Evolutionary conservation across 2,329 filamentous ascomycete species (phyloP), one percentile per base, ranked within the genome.

Genomic region (Fusarium fracticaudum): DNA sequence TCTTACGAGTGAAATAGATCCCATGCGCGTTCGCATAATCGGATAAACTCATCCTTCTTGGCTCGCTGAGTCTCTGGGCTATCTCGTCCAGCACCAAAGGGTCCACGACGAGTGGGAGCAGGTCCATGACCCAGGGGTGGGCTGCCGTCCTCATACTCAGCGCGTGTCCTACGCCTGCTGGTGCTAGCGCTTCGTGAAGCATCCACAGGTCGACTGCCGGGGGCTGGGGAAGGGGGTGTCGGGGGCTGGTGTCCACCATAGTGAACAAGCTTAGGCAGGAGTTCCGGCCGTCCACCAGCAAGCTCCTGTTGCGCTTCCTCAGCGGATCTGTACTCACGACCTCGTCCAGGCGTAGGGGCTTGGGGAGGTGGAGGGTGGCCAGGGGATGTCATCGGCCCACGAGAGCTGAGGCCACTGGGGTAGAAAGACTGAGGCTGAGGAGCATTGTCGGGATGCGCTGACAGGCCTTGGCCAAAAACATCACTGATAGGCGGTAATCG

Each of bases 191-290:
- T 91, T 80, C 89, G 89, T 74, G 85, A 86, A 67, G 86, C 83
- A 74, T 91, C 87, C 71, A 80, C 76, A 77, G 80, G 79, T 79
- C 26, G 26, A 26, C 26, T 26, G 26, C 26, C 26, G 26, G 26
- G 26, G 6, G 26, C 26, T 26, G 26, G 26, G 50, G 94, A 97
- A 9, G 95, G 95, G 41, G 96, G 95, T 5, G 95, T 98, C 8
- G 95, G 95, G 45, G 96, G 95, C 81, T 98, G 96, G 80, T 97
- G 94, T 53, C 95, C 94, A 44, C 93, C 94, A 81, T 99, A 99
- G 83, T 98, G 96, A 20, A 99, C 94, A 65, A 98, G 91, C 83
- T 96, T 96, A 29, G 96, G 96, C 58, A 98, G 87, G 20, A 98
- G 87, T 67, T 99, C 96, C 65, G 97, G 93, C 65, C 96, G 91